phyloP scores from a whole-genome alignment of 2,329 filamentous ascomycete genomes.

The Malbranchea cinnamomea region DNA sequence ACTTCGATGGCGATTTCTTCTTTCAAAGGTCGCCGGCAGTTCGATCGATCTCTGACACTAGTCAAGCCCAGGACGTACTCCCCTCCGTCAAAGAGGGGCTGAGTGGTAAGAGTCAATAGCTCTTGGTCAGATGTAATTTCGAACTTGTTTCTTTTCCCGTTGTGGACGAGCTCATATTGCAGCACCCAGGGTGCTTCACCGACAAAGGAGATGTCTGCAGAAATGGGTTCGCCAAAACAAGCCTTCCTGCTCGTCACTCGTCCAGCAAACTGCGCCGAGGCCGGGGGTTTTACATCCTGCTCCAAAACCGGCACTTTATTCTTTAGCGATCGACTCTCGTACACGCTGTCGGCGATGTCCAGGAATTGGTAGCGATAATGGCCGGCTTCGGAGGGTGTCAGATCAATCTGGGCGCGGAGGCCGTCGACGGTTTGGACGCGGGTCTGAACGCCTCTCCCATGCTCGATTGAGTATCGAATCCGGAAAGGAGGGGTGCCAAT shows the following conservation, averaged over 20 bases:
- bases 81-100: slow-evolving; percentile 61
- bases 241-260: slow-evolving; percentile 42
- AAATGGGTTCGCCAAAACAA: slow-evolving; percentile 70
- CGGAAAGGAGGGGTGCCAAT: slow-evolving; percentile 84
- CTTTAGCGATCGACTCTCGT: slow-evolving; percentile 49
- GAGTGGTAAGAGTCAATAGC: slow-evolving; percentile 58
- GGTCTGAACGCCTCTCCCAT: slow-evolving; percentile 39
- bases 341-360: slow-evolving; percentile 68
- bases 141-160: slow-evolving; percentile 64
- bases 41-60: slow-evolving; percentile 71
- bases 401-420: slow-evolving; percentile 67
- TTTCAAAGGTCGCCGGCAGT: slow-evolving; percentile 73
- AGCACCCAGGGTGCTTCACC: slow-evolving; percentile 80
- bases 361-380: slow-evolving; percentile 77
- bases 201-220: slow-evolving; percentile 56
- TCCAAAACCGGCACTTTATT: slow-evolving; percentile 53
- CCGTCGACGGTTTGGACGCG: slow-evolving; percentile 47
- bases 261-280: slow-evolving; percentile 56
- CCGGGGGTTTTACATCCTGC: slow-evolving; percentile 86
- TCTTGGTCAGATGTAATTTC: slow-evolving; percentile 48
- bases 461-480: slow-evolving; percentile 61
- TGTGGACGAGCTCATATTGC: slow-evolving; percentile 85
- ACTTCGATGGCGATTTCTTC: slow-evolving; percentile 77
- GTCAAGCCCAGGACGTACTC: slow-evolving; percentile 80
- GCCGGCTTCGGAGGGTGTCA: slow-evolving; percentile 68